Conservation (phyloP, 495 filamentous ascomycete genomes). For the Amniculicola lignicola region DNA sequence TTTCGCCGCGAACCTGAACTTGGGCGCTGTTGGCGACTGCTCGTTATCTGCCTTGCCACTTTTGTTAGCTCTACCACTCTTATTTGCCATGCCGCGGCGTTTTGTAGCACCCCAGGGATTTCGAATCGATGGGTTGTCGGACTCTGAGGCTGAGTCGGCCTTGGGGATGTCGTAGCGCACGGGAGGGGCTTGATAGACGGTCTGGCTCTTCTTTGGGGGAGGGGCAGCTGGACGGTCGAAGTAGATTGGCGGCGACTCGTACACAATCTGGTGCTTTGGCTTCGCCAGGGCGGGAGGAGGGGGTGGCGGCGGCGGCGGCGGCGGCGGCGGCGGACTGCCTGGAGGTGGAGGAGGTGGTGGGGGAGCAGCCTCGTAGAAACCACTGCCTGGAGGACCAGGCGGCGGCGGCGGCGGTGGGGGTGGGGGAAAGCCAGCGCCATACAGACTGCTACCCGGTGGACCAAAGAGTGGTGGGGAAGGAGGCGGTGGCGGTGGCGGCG, state of each 20-base stretch:
- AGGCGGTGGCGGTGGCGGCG: slow-evolving; percentile 25
- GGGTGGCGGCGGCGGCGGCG: slow-evolving; percentile 17
- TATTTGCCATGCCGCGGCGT: slow-evolving; percentile 32
- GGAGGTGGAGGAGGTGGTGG: background rate
- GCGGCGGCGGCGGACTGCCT: too few relatives aligned
- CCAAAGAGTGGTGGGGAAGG: background rate
- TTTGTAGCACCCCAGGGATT: slow-evolving; percentile 47
- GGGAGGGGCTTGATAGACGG: slow-evolving; percentile 59
- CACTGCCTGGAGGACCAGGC: too few relatives aligned
- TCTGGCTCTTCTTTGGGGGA: background rate
- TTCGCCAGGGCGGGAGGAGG: slow-evolving; percentile 14
- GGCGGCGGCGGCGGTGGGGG: background rate
- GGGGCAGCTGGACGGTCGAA: background rate
- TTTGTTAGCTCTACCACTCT: background rate
- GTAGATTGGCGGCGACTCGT: background rate
- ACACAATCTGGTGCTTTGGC: slow-evolving; percentile 5
- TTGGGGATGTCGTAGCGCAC: slow-evolving; percentile 67
- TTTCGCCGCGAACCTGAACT: slow-evolving; percentile 68
- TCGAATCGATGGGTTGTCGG: background rate
- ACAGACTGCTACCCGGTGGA: background rate
- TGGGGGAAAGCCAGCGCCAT: background rate
- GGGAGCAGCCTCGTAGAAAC: background rate
- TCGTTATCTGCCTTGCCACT: slow-evolving; percentile 74
- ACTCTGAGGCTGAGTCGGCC: background rate
- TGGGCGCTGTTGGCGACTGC: slow-evolving; percentile 43